phyloP scores from a whole-genome alignment of 225 moss, liverwort and hornwort species.

The Thuidium tamariscinum region DNA sequence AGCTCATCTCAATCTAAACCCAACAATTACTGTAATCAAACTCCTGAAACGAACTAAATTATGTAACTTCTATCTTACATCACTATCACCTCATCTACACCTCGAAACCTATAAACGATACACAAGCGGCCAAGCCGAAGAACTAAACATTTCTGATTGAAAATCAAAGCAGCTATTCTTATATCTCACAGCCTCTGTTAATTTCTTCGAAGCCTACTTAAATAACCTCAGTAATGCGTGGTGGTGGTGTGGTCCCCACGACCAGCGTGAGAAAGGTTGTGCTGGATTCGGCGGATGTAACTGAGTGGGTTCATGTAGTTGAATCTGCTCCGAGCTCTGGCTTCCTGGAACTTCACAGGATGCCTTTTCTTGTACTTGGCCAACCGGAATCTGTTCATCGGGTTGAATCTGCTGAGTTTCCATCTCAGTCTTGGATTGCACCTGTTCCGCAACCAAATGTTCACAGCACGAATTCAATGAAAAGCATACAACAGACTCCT shows the following conservation, averaged over 20 bases:
- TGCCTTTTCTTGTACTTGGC: slow-evolving; percentile 28
- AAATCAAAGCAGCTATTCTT: background rate
- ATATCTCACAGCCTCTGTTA: background rate
- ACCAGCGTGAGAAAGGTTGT: slow-evolving; percentile 29
- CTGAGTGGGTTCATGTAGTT: slow-evolving; percentile 43
- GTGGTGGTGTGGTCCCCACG: background rate
- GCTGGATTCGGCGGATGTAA: slow-evolving; percentile 42
- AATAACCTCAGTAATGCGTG: background rate
- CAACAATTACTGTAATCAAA: background rate
- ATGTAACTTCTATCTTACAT: too few species aligned
- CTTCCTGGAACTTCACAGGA: slow-evolving; percentile 22
- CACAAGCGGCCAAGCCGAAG: background rate
- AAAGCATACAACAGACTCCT: background rate
- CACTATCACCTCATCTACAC: background rate
- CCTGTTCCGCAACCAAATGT: background rate
- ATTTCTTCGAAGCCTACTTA: background rate
- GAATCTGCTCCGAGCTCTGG: slow-evolving; percentile 14
- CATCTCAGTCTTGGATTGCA: slow-evolving; percentile 19
- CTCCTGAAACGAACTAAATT: background rate
- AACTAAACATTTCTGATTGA: background rate
- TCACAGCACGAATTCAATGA: background rate
- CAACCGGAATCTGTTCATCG: slow-evolving; percentile 6
- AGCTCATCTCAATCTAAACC: background rate
- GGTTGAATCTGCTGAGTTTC: slow-evolving; percentile 9
- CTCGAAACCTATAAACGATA: background rate